These are phyloP conservation scores for Diplodia scrobiculata DNA, from an alignment of 2,329 filamentous ascomycete genomes.

Conservation along the genomic window DNA sequence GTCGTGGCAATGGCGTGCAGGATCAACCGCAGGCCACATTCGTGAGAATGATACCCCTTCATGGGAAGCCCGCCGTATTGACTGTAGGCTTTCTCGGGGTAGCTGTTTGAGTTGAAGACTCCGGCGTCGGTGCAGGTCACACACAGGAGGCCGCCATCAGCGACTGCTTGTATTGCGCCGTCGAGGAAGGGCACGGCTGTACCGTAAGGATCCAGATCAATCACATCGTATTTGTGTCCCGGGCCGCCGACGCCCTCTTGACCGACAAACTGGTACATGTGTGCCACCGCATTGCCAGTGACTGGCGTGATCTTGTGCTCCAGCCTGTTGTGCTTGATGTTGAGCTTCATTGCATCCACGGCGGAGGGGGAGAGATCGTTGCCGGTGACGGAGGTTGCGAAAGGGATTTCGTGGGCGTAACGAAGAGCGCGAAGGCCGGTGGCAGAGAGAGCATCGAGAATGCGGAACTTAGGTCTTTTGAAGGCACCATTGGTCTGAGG, in stretches of 20 bases:
- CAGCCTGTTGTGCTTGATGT: constrained; percentile 80
- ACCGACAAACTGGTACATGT: constrained; percentile 80
- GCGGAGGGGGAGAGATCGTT: constrained; percentile 84
- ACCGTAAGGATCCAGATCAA: constrained; percentile 95
- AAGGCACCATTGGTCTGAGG: constrained; percentile 35
- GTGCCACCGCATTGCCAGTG: constrained; percentile 79
- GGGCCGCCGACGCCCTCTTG: constrained; percentile 44
- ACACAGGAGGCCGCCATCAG: constrained; percentile 86
- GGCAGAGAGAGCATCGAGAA: constrained; percentile 91
- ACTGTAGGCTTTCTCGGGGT: constrained; percentile 89
- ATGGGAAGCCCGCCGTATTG: constrained; percentile 89
- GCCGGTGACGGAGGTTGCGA: constrained; percentile 76
- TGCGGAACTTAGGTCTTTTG: constrained; percentile 61
- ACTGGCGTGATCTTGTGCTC: constrained; percentile 70
- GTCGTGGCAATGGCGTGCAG: constrained; percentile 77
- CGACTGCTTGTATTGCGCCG: constrained; percentile 80
- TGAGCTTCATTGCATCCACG: constrained; percentile 77
- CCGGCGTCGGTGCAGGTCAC: constrained; percentile 96
- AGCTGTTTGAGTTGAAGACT: constrained; percentile 91
- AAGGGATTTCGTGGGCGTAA: constrained; percentile 88
- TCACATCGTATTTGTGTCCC: constrained; percentile 76
- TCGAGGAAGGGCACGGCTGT: constrained; percentile 92
- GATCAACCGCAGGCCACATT: constrained; percentile 84
- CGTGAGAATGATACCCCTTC: constrained; percentile 83
- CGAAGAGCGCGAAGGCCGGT: constrained; percentile 88